Percentiles rank a stretch among this genome's conserved stretches.
Evolutionary conservation across 108 stramenopile species (phyloP).

Genomic region (Craspedostauros australis): DNA sequence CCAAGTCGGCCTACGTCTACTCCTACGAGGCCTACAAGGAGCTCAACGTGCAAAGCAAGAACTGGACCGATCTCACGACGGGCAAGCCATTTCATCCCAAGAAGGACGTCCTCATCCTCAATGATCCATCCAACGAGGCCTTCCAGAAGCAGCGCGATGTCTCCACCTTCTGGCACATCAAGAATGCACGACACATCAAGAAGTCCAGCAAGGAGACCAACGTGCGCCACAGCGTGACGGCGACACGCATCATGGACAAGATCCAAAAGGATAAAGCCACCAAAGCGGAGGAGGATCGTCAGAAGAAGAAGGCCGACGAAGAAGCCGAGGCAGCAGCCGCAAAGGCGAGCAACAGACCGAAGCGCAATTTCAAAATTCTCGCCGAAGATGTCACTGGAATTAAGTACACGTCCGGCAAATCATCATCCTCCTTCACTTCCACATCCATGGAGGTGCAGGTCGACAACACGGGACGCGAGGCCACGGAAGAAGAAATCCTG

Average conservation of each 20-base stretch:
- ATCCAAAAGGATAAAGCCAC: slow-evolving; percentile 30
- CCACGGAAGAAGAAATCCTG: slow-evolving; percentile 86
- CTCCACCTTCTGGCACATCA: slow-evolving; percentile 66
- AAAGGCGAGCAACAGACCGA: background rate
- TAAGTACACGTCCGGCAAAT: slow-evolving; percentile 58
- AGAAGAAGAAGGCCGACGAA: background rate
- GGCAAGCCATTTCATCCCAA: slow-evolving; percentile 65
- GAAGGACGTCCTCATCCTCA: slow-evolving; percentile 68
- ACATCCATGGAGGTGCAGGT: slow-evolving; percentile 44
- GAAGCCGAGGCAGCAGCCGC: background rate
- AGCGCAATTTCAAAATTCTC: slow-evolving; percentile 30
- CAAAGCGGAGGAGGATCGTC: background rate
- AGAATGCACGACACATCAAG: slow-evolving; percentile 27
- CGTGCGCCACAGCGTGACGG: slow-evolving; percentile 63
- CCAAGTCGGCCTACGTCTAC: slow-evolving; percentile 69
- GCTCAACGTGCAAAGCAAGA: slow-evolving; percentile 76
- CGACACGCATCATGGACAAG: slow-evolving; percentile 78
- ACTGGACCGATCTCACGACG: slow-evolving; percentile 59
- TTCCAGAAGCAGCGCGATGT: slow-evolving; percentile 57
- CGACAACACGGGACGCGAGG: slow-evolving; percentile 53
- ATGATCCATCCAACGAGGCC: slow-evolving; percentile 62
- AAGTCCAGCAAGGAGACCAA: slow-evolving; percentile 9
- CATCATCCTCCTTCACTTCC: slow-evolving; percentile 72
- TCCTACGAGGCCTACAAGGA: slow-evolving; percentile 81
- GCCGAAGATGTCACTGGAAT: slow-evolving; percentile 60